phyloP scores from a whole-genome alignment of 2,329 filamentous ascomycete genomes.

The Elsinoe ampelina region DNA sequence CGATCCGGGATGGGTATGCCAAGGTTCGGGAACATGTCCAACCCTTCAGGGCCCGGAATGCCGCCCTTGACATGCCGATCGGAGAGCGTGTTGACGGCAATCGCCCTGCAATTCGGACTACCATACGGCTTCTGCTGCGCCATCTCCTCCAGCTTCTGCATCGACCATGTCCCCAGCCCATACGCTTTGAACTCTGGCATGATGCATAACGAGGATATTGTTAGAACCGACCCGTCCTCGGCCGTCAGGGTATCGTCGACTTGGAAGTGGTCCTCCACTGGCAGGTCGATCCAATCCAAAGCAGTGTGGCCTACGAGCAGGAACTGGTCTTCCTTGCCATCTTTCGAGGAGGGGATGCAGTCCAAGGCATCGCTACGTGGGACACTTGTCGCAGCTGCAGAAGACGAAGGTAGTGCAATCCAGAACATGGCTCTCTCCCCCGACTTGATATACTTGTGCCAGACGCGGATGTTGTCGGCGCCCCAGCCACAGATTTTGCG shows the following conservation, averaged over 20 bases:
- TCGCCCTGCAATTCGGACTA: conserved; percentile 10
- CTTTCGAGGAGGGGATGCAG: not conserved
- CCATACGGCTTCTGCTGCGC: conserved; percentile 17
- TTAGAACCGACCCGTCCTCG: conserved; percentile 14
- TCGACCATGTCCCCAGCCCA: conserved; percentile 17
- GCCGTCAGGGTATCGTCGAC: conserved; percentile 14
- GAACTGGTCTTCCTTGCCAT: not conserved
- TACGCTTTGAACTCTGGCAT: conserved; percentile 16
- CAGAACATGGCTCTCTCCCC: conserved; percentile 18
- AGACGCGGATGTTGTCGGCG: conserved; percentile 16
- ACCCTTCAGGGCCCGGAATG: conserved; percentile 14
- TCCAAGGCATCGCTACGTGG: not conserved
- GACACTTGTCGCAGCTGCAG: not conserved
- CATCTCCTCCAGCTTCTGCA: conserved; percentile 16
- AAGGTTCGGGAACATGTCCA: conserved; percentile 13
- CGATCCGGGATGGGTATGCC: not conserved
- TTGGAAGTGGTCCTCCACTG: not conserved
- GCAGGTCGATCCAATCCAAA: conserved; percentile 16
- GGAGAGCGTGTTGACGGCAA: conserved; percentile 17
- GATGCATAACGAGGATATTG: conserved; percentile 18
- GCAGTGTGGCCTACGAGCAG: conserved; percentile 17
- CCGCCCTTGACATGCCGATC: conserved; percentile 14
- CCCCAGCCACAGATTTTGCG: conserved; percentile 19
- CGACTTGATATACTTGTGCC: conserved; percentile 13
- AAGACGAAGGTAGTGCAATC: conserved; percentile 15